phyloP scores from a whole-genome alignment of 306 rosid species.

The Morella rubra region DNA sequence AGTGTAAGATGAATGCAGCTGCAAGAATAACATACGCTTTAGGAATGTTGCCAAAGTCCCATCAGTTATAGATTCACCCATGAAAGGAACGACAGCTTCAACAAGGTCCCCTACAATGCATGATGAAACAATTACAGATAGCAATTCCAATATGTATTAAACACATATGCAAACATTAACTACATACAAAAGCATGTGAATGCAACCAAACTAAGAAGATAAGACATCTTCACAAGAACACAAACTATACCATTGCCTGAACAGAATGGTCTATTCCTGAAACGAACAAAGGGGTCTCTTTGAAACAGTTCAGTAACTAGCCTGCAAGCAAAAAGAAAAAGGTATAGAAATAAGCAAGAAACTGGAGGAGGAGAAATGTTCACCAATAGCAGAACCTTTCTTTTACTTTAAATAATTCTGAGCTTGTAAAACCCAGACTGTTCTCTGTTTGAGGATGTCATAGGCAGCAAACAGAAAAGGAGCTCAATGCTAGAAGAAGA shows the following conservation, averaged over 20 bases:
- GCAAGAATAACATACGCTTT: conserved; percentile 54
- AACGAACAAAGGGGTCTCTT: conserved; percentile 36
- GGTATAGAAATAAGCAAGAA: not conserved
- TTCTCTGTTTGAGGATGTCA: conserved; percentile 3
- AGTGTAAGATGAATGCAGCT: conserved; percentile 2
- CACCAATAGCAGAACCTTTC: not conserved
- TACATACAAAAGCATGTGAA: conserved; percentile 8
- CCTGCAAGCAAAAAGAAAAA: conserved; percentile 39
- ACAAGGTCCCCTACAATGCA: conserved; percentile 50
- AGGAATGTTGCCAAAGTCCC: conserved; percentile 72
- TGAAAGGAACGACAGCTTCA: conserved; percentile 74
- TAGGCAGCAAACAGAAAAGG: not conserved
- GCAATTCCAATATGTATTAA: not conserved
- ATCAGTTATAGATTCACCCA: conserved; percentile 84
- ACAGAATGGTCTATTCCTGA: conserved; percentile 63
- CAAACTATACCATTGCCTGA: conserved; percentile 57
- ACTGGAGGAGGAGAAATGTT: not conserved
- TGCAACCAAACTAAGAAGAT: conserved; percentile 2
- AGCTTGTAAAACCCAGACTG: not conserved
- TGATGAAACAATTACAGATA: not conserved
- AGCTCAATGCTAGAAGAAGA: not conserved
- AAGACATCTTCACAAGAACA: not conserved
- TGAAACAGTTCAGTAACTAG: conserved; percentile 24
- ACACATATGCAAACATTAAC: not conserved
- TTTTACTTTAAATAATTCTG: not conserved